Conservation (phyloP, 805 yeast species). For the Teunomyces panamensis region DNA sequence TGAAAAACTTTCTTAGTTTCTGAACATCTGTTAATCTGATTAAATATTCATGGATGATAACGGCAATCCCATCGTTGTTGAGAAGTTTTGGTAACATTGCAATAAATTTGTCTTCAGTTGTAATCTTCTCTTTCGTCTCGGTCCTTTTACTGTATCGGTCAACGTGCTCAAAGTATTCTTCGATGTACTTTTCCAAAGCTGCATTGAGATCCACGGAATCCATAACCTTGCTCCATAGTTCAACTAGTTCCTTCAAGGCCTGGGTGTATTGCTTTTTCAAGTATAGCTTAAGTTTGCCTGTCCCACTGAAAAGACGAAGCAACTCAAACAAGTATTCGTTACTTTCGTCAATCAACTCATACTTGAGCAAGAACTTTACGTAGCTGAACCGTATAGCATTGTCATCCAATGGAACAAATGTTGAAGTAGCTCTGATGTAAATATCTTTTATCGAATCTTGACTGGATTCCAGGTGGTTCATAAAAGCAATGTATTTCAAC, state of each 20-base stretch:
- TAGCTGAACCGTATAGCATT: conserved; percentile 24
- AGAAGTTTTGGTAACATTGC: conserved; percentile 26
- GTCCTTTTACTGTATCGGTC: conserved; percentile 12
- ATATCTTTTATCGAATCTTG: conserved; percentile 34
- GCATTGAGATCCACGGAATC: not conserved
- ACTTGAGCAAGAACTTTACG: conserved; percentile 19
- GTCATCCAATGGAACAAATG: conserved; percentile 33
- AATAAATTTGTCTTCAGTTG: conserved; percentile 3
- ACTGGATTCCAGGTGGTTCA: conserved; percentile 27
- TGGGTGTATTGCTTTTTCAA: conserved; percentile 18
- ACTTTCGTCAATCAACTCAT: conserved; percentile 17
- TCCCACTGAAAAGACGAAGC: conserved; percentile 23
- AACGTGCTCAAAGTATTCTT: conserved; percentile 11
- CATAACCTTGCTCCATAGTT: conserved; percentile 9
- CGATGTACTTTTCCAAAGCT: conserved; percentile 15
- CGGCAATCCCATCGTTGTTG: conserved; percentile 40
- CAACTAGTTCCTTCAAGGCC: conserved; percentile 10
- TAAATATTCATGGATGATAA: conserved; percentile 35
- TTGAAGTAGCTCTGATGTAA: conserved; percentile 51
- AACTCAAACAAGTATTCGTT: conserved; percentile 27
- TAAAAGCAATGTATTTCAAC: conserved; percentile 62
- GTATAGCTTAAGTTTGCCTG: conserved; percentile 7
- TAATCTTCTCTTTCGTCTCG: conserved; percentile 6
- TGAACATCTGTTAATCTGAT: not conserved
- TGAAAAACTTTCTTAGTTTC: conserved; percentile 26